These are phyloP conservation scores for Neurospora tetraspora DNA, from an alignment of 495 filamentous ascomycete genomes.

Conservation along the genomic window DNA sequence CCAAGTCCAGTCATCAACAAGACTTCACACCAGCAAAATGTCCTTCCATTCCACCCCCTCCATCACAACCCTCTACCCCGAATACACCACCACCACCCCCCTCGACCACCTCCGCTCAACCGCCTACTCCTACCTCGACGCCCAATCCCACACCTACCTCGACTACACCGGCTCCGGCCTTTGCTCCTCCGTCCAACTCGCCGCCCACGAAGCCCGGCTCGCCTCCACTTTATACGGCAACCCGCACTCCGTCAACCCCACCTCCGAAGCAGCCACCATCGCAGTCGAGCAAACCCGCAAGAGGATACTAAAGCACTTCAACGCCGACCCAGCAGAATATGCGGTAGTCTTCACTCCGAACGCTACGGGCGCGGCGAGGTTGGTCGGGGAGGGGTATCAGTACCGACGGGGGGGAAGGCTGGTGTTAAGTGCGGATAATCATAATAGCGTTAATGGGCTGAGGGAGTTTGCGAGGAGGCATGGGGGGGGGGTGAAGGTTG, in stretches of 20 bases:
- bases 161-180: constrained; percentile 28
- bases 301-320: constrained; percentile 43
- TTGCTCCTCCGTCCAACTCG: constrained; percentile 15
- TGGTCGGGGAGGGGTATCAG: constrained; percentile 41
- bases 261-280: constrained; percentile 35
- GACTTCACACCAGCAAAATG: not conserved
- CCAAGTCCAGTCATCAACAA: not conserved
- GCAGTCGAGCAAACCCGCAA: constrained; percentile 36
- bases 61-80: constrained; percentile 14
- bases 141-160: constrained; percentile 23
- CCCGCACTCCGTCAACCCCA: constrained; percentile 46
- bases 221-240: constrained; percentile 41
- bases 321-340: constrained; percentile 45
- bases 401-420: constrained; percentile 9
- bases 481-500: not conserved
- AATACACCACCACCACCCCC: constrained; percentile 15
- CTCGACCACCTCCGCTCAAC: constrained; percentile 18
- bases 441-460: constrained; percentile 28
- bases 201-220: constrained; percentile 16
- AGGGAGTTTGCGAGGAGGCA: constrained; percentile 16
- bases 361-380: constrained; percentile 47
- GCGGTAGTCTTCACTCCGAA: constrained; percentile 54
- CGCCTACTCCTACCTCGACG: constrained; percentile 24
- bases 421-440: constrained; percentile 23
- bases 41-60: not conserved